These are phyloP conservation scores for Penicillium steckii DNA, from an alignment of 495 filamentous ascomycete species.

Conservation along the genomic window DNA sequence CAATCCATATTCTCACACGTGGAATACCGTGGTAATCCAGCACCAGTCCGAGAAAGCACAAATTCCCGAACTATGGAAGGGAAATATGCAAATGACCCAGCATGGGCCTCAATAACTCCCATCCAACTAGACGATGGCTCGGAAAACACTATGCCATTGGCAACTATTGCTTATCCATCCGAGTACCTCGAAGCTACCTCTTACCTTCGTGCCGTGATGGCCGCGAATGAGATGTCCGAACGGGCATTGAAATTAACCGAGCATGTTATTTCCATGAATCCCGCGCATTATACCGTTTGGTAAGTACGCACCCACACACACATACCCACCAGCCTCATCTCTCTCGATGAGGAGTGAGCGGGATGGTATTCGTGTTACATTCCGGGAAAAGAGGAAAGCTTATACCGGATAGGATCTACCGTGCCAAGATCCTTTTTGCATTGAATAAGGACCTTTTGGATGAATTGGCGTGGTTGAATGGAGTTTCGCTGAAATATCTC, in stretches of 20 bases:
- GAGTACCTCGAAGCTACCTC: conserved; percentile 85
- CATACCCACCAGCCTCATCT: too few species aligned
- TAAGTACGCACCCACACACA: too few species aligned
- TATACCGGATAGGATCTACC: conserved; percentile 65
- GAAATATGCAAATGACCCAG: conserved; percentile 64
- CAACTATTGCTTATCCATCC: conserved; percentile 80
- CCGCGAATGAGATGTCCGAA: conserved; percentile 74
- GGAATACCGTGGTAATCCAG: too few species aligned
- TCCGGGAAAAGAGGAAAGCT: neutral
- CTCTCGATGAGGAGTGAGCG: neutral
- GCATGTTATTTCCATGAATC: conserved; percentile 87
- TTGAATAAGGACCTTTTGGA: conserved; percentile 63
- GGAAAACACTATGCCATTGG: conserved; percentile 63
- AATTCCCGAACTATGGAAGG: too few species aligned
- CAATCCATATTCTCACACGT: too few species aligned
- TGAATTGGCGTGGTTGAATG: conserved; percentile 84
- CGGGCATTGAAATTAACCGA: conserved; percentile 81
- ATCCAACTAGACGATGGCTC: conserved; percentile 80
- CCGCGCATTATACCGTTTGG: conserved; percentile 98
- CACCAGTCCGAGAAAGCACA: too few species aligned
- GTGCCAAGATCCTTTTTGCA: conserved; percentile 70
- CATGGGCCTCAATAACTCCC: conserved; percentile 81
- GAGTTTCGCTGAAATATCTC: conserved; percentile 73
- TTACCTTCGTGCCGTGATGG: conserved; percentile 94
- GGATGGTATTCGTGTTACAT: too few species aligned